These are phyloP conservation scores for Hymenoscyphus occultus DNA, from an alignment of 2,329 filamentous ascomycete species.

Conservation along the genomic window DNA sequence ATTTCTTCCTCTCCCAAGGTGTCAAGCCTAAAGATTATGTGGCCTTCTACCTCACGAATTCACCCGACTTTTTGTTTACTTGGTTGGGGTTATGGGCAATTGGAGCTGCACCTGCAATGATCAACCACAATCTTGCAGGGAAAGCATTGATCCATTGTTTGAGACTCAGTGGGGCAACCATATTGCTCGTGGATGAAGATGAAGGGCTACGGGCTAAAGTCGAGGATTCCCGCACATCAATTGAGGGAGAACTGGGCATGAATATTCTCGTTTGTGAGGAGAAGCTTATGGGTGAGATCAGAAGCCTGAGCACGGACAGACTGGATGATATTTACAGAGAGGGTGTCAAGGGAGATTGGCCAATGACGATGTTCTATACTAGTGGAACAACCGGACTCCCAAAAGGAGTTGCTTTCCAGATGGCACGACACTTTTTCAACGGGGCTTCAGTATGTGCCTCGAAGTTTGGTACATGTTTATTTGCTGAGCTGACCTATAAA, in stretches of 20 bases:
- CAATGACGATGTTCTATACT: slow-evolving; percentile 68
- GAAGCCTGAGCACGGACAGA: slow-evolving; percentile 46
- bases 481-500: not conserved
- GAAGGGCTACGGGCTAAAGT: slow-evolving; percentile 53
- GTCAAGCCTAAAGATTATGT: slow-evolving; percentile 60
- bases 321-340: slow-evolving; percentile 55
- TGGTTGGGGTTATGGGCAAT: slow-evolving; percentile 65
- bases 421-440: slow-evolving; percentile 39
- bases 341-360: slow-evolving; percentile 49
- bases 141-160: slow-evolving; percentile 65
- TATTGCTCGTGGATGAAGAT: slow-evolving; percentile 59
- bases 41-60: slow-evolving; percentile 65
- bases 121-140: slow-evolving; percentile 66
- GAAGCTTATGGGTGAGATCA: slow-evolving; percentile 46
- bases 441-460: slow-evolving; percentile 3
- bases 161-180: slow-evolving; percentile 51
- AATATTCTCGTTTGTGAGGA: slow-evolving; percentile 52
- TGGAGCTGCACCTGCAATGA: slow-evolving; percentile 66
- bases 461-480: not conserved
- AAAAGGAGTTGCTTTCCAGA: slow-evolving; percentile 65
- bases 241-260: slow-evolving; percentile 49
- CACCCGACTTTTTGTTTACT: slow-evolving; percentile 62
- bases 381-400: slow-evolving; percentile 74
- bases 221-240: slow-evolving; percentile 52
- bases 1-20: slow-evolving; percentile 58